These are phyloP conservation scores for Podila horticola DNA, from an alignment of 192 early-diverging fungal genomes.

Conservation along the genomic window DNA sequence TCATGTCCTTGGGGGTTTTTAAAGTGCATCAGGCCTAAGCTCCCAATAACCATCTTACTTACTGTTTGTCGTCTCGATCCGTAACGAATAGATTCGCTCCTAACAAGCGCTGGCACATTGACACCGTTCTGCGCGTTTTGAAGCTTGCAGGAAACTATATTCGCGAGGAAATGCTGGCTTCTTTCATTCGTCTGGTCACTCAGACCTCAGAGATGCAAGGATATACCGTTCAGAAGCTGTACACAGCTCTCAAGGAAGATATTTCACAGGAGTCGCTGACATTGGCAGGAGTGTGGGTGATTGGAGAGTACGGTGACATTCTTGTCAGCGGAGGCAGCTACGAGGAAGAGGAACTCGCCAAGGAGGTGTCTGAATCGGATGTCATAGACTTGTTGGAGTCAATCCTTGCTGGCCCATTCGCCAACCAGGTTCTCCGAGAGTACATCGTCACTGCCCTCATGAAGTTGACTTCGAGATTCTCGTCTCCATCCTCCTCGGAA, in stretches of 20 bases:
- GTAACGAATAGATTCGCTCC: constrained; percentile 75
- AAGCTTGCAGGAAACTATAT: constrained; percentile 77
- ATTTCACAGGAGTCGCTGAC: constrained; percentile 87
- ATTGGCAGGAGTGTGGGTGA: constrained; percentile 89
- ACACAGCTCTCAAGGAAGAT: constrained; percentile 83
- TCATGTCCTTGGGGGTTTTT: neutral
- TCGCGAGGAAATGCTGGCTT: constrained; percentile 80
- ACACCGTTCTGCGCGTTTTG: constrained; percentile 92
- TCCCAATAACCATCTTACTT: neutral
- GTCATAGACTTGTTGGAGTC: constrained; percentile 79
- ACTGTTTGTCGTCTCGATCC: neutral
- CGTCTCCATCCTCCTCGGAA: constrained; percentile 50
- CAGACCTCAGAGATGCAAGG: constrained; percentile 82
- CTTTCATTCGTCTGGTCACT: constrained; percentile 92
- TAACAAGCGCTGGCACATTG: constrained; percentile 97
- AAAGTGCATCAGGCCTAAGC: neutral
- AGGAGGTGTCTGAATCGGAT: constrained; percentile 74
- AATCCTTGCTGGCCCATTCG: constrained; percentile 84
- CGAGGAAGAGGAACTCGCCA: constrained; percentile 73
- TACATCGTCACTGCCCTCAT: constrained; percentile 89
- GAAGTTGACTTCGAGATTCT: constrained; percentile 90
- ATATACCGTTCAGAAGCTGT: constrained; percentile 92
- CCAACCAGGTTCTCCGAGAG: constrained; percentile 80
- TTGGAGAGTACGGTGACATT: constrained; percentile 97
- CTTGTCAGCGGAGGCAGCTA: constrained; percentile 75